These are phyloP conservation scores for Penicillium decumbens DNA, from an alignment of 2,329 filamentous ascomycete species.

Conservation along the genomic window DNA sequence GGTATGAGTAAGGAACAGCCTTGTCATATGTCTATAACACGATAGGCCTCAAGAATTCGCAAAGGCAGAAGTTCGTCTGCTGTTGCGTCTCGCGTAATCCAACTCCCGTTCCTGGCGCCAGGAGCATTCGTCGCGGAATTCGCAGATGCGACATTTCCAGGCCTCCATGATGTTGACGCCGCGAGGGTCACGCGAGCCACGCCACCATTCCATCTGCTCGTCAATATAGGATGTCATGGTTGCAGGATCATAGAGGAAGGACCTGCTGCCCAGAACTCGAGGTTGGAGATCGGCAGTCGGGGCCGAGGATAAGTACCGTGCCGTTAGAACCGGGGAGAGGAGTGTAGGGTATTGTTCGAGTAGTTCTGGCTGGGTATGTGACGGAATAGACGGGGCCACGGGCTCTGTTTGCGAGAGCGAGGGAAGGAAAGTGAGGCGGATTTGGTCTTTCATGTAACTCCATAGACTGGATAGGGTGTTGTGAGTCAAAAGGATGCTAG, in stretches of 20 bases:
- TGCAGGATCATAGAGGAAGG: constrained; percentile 62
- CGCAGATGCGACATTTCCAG: constrained; percentile 81
- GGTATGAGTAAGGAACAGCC: neutral
- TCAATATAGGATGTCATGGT: constrained; percentile 62
- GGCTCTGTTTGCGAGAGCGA: constrained; percentile 10
- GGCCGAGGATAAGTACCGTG: constrained; percentile 40
- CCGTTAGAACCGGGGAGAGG: constrained; percentile 44
- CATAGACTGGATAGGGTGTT: constrained; percentile 59
- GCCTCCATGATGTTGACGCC: constrained; percentile 81
- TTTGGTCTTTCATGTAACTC: constrained; percentile 59
- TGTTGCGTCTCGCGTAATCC: constrained; percentile 44
- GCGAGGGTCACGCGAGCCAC: constrained; percentile 63
- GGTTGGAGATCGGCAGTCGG: constrained; percentile 23
- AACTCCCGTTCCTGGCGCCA: constrained; percentile 71
- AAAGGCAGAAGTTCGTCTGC: constrained; percentile 19
- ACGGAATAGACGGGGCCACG: constrained; percentile 29
- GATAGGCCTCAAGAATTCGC: constrained; percentile 6
- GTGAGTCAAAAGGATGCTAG: constrained; percentile 53
- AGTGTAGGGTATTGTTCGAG: constrained; percentile 38
- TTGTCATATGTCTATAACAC: neutral
- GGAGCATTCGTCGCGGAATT: constrained; percentile 71
- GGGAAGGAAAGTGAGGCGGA: constrained; percentile 48
- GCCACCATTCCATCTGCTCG: constrained; percentile 81
- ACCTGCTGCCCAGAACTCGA: constrained; percentile 50
- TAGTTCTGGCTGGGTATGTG: constrained; percentile 31